Conservation (phyloP, 805 yeast genomes). For the Kuraishia borneana region DNA sequence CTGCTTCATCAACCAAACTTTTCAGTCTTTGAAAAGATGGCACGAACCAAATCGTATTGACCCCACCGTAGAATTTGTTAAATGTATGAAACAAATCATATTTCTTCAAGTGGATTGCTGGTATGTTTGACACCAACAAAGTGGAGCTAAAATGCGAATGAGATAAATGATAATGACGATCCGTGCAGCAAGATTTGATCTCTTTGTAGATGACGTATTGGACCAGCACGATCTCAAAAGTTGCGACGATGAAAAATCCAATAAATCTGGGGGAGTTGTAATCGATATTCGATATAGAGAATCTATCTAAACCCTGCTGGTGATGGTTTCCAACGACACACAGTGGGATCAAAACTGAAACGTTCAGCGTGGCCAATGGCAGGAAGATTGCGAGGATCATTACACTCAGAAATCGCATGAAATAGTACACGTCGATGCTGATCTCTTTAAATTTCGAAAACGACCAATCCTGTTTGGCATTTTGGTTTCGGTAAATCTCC, state of each 20-base stretch:
- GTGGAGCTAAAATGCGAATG: constrained; percentile 15
- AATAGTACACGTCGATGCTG: constrained; percentile 71
- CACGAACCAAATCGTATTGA: constrained; percentile 50
- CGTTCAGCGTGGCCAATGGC: constrained; percentile 37
- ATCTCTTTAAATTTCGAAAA: constrained; percentile 31
- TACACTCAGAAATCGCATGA: constrained; percentile 48
- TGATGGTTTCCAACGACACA: constrained; percentile 32
- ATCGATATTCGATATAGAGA: constrained; percentile 62
- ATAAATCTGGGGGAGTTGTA: constrained; percentile 36
- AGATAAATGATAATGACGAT: neutral
- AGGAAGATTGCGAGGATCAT: constrained; percentile 36
- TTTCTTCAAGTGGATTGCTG: constrained; percentile 18
- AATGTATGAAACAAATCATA: constrained; percentile 19
- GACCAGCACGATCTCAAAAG: constrained; percentile 30
- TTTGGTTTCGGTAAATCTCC: constrained; percentile 41
- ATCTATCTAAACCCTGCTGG: constrained; percentile 44
- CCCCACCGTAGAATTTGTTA: constrained; percentile 37
- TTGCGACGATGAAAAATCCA: constrained; percentile 52
- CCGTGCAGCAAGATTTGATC: neutral
- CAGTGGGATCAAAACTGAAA: constrained; percentile 54
- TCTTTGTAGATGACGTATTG: neutral
- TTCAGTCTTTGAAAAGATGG: constrained; percentile 27
- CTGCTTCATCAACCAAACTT: constrained; percentile 10
- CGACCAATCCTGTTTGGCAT: constrained; percentile 25
- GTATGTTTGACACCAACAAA: constrained; percentile 35